Conservation (phyloP, 2,329 filamentous ascomycete genomes). For the Colletotrichum siamense region DNA sequence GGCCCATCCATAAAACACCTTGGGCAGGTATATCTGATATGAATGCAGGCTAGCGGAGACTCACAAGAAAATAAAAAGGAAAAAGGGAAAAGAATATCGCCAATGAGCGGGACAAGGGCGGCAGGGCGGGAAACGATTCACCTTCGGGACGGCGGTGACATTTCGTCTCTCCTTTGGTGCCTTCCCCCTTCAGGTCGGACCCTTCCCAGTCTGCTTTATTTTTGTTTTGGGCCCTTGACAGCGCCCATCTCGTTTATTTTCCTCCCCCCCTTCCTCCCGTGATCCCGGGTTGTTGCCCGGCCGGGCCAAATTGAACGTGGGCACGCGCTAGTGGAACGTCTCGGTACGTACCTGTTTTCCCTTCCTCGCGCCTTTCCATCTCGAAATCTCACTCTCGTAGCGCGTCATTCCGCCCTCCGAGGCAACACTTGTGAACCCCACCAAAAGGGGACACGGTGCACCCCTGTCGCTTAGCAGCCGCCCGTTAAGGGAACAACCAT, state of each 20-base stretch:
- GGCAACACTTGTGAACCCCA: neutral
- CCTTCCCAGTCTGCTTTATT: neutral
- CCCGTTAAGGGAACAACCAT: neutral
- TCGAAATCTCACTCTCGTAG: neutral
- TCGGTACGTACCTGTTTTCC: neutral
- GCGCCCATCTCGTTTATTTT: neutral
- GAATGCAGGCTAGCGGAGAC: neutral
- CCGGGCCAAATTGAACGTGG: neutral
- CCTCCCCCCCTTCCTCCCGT: neutral
- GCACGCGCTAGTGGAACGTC: neutral
- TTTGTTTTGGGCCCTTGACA: neutral
- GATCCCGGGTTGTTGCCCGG: constrained; percentile 8
- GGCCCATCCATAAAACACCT: neutral
- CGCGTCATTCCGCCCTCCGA: constrained; percentile 10
- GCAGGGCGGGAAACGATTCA: neutral
- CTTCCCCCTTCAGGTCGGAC: neutral
- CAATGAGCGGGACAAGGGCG: neutral
- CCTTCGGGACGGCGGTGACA: neutral
- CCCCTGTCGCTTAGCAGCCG: neutral
- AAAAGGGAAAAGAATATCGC: neutral
- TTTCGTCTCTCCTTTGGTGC: neutral
- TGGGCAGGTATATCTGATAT: neutral
- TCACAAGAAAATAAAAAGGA: neutral
- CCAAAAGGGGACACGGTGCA: constrained; percentile 4
- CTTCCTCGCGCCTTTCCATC: neutral